These are phyloP conservation scores for Calonectria pauciramosa DNA, from an alignment of 2,329 filamentous ascomycete genomes.

Conservation along the genomic window DNA sequence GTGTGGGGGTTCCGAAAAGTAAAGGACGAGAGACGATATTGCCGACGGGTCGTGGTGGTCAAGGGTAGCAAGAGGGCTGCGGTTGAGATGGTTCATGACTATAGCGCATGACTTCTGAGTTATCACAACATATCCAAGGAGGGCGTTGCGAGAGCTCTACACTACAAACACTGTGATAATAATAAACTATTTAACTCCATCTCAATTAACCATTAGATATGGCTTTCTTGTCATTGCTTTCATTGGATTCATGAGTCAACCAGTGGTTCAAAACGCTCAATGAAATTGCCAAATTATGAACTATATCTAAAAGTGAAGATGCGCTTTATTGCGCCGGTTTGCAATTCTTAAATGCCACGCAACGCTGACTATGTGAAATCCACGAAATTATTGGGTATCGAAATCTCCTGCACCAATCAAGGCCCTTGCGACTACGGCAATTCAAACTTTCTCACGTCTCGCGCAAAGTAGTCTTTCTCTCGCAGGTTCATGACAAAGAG, in stretches of 20 bases:
- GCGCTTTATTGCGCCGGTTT: not conserved
- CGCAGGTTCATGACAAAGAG: conserved; percentile 35
- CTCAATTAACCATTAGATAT: not conserved
- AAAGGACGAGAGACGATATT: conserved; percentile 65
- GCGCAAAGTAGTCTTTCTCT: conserved; percentile 33
- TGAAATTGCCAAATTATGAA: not conserved
- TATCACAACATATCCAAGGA: not conserved
- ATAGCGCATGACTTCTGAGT: conserved; percentile 38
- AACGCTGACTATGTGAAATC: not conserved
- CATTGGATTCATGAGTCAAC: not conserved
- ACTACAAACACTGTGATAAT: too few relatives aligned
- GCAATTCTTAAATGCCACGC: not conserved
- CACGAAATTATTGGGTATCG: not conserved
- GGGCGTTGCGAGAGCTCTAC: not conserved
- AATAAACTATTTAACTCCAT: not conserved
- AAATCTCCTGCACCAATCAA: too few relatives aligned
- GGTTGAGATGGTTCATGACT: conserved; percentile 71
- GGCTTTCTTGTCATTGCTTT: not conserved
- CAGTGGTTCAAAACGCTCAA: not conserved
- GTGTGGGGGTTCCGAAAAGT: conserved; percentile 72
- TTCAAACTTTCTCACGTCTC: conserved; percentile 36
- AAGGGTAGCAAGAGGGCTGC: conserved; percentile 64
- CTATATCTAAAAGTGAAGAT: not conserved
- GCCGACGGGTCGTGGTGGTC: conserved; percentile 65
- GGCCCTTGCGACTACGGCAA: conserved; percentile 20